Conservation (phyloP, 352 stramenopile genomes). For the Pythium sukuiense region DNA sequence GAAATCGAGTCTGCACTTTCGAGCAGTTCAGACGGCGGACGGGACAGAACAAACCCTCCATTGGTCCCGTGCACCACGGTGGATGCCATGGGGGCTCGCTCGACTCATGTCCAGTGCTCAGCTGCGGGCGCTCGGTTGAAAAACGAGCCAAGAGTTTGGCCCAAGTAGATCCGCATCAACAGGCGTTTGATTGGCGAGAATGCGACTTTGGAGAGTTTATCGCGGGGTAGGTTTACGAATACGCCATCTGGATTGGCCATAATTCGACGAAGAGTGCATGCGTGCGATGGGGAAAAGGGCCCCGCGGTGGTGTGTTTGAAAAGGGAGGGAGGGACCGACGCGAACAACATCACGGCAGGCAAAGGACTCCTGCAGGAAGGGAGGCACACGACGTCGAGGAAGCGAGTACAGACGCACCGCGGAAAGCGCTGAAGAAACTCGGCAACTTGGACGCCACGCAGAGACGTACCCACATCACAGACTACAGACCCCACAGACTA, state of each 20-base stretch:
- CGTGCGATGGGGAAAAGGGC: conserved; percentile 25
- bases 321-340: conserved; percentile 17
- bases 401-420: conserved; percentile 8
- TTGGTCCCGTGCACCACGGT: background rate
- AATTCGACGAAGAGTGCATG: conserved; percentile 16
- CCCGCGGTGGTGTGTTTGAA: conserved; percentile 12
- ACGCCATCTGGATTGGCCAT: conserved; percentile 7
- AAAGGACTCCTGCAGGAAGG: conserved; percentile 10
- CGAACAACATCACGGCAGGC: conserved; percentile 20
- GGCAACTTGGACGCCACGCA: conserved; percentile 1
- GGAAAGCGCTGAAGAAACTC: conserved; percentile 11
- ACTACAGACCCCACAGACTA: background rate
- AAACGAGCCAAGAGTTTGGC: background rate
- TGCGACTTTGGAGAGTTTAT: background rate
- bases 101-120: conserved; percentile 2
- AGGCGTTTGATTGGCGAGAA: conserved; percentile 20
- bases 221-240: conserved; percentile 10
- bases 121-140: background rate
- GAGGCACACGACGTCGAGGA: conserved; percentile 25
- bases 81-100: background rate
- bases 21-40: background rate
- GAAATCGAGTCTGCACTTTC: background rate
- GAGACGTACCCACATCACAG: conserved; percentile 1
- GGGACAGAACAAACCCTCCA: too few species aligned
- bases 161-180: background rate